phyloP scores from a whole-genome alignment of 2,329 filamentous ascomycete genomes.

The Cryphonectria radicalis region DNA sequence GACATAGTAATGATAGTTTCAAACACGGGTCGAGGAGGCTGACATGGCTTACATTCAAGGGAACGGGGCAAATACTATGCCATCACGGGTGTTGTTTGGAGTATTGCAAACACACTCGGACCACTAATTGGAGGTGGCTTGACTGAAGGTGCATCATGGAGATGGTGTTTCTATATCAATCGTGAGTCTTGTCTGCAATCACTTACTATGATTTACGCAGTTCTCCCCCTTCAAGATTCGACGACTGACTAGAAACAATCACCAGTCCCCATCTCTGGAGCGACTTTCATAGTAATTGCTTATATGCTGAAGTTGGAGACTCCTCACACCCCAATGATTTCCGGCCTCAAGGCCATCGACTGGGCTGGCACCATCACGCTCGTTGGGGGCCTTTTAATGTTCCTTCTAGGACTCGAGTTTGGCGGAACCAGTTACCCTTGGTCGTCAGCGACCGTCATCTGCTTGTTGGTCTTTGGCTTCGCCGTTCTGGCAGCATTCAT shows the following conservation, averaged over 20 bases:
- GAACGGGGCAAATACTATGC: constrained; percentile 32
- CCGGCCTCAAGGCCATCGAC: constrained; percentile 67
- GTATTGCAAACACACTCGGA: constrained; percentile 35
- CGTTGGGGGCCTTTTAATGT: constrained; percentile 80
- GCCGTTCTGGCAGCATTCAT: constrained; percentile 68
- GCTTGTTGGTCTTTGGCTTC: constrained; percentile 75
- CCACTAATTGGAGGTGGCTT: constrained; percentile 35
- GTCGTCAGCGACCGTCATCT: constrained; percentile 75
- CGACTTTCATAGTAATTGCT: constrained; percentile 54
- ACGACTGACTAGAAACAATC: background rate
- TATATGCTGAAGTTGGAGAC: constrained; percentile 72
- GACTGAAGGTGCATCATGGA: constrained; percentile 32
- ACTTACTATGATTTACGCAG: background rate
- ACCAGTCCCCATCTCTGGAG: constrained; percentile 42
- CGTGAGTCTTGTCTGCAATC: constrained; percentile 14
- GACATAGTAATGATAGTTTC: background rate
- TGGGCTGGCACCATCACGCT: constrained; percentile 63
- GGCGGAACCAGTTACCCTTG: constrained; percentile 78
- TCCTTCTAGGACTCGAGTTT: constrained; percentile 84
- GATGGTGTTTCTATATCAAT: constrained; percentile 36
- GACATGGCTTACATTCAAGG: constrained; percentile 11
- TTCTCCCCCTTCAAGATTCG: background rate
- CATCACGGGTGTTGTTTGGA: constrained; percentile 56
- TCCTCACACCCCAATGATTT: constrained; percentile 63
- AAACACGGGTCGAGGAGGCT: background rate